Evolutionary conservation across 164 flowering plant genomes (phyloP).

Genomic region (Nymphaea thermarum): DNA sequence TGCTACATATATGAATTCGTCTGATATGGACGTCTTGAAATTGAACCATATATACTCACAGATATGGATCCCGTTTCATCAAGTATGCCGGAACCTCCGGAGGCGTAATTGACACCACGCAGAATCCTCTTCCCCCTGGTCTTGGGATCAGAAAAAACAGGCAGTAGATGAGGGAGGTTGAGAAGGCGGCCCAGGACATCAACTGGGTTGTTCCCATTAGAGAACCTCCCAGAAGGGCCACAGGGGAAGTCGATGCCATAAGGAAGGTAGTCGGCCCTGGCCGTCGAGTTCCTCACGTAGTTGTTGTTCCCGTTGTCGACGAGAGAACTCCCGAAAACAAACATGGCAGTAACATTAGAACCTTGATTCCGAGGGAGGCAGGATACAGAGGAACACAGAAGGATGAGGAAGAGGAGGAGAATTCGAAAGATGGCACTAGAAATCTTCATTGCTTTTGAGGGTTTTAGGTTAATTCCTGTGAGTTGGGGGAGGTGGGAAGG

Average conservation of each 20-base stretch:
- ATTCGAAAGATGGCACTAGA: not conserved
- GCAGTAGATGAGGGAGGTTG: constrained; percentile 1
- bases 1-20: too few species aligned
- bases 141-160: not conserved
- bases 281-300: constrained; percentile 20
- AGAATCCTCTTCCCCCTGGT: not conserved
- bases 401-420: not conserved
- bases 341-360: constrained; percentile 15
- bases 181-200: constrained; percentile 25
- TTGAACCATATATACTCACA: not conserved
- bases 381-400: not conserved
- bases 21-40: too few species aligned
- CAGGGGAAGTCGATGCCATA: constrained; percentile 52
- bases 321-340: constrained; percentile 67
- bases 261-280: constrained; percentile 43
- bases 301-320: constrained; percentile 81
- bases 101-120: constrained; percentile 6
- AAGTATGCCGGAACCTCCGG: constrained; percentile 9
- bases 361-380: not conserved
- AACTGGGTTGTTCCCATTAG: constrained; percentile 44
- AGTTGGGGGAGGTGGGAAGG: too few species aligned
- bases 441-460: not conserved
- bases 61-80: constrained; percentile 4
- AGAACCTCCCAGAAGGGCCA: constrained; percentile 59
- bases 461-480: too few species aligned